Evolutionary conservation across 768 basidiomycete genomes (phyloP).

Genomic region (Leucosporidium creatinivorum): DNA sequence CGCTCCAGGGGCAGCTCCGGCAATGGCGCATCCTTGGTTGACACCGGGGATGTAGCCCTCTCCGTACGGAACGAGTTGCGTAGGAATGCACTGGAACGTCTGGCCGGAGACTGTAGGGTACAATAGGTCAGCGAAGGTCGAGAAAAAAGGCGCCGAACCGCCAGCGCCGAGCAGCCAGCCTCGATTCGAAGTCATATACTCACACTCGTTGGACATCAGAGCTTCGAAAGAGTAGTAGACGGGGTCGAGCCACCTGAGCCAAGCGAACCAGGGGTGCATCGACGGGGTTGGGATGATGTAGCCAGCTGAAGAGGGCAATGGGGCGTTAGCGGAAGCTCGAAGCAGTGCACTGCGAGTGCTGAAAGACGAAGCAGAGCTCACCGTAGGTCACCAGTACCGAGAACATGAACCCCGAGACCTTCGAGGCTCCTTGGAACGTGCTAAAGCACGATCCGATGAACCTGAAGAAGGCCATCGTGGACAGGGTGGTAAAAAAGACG

Average conservation of each 20-base stretch:
- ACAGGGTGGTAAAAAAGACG: conserved; percentile 40
- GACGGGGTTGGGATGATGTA: too few species aligned
- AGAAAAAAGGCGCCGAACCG: too few species aligned
- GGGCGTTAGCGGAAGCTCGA: conserved; percentile 5
- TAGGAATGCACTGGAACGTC: not conserved
- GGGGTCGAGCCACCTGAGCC: too few species aligned
- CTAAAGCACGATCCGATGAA: conserved; percentile 38
- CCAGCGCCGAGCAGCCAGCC: not conserved
- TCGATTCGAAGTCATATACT: too few species aligned
- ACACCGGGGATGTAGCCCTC: conserved; percentile 2
- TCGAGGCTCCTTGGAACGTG: conserved; percentile 38
- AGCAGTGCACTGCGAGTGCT: conserved; percentile 6
- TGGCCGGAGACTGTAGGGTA: not conserved
- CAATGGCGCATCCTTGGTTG: too few species aligned
- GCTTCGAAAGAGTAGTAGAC: not conserved
- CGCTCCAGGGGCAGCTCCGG: conserved; percentile 51
- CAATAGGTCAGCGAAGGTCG: not conserved
- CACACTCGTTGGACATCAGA: conserved; percentile 33
- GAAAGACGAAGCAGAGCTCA: not conserved
- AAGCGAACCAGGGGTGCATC: too few species aligned
- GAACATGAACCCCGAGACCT: conserved; percentile 43
- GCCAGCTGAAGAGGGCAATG: too few species aligned
- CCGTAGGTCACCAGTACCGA: conserved; percentile 31
- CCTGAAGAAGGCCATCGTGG: conserved; percentile 44
- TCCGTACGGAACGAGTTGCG: conserved; percentile 13